phyloP scores from a whole-genome alignment of 192 early-diverging fungal genomes.

The Coemansia sp. region DNA sequence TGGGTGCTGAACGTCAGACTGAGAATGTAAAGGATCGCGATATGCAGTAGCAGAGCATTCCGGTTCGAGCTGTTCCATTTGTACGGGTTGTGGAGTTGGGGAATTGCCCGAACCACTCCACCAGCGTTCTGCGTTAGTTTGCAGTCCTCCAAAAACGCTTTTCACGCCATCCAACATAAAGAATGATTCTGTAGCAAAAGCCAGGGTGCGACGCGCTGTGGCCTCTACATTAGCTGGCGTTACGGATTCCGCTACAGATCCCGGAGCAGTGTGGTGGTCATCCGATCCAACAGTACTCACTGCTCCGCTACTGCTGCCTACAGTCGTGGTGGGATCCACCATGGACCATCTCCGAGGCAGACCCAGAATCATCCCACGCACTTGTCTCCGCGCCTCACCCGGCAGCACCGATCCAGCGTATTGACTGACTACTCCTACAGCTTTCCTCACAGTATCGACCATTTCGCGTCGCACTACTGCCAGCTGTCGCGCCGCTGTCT shows the following conservation, averaged over 20 bases:
- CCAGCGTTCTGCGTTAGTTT: slow-evolving; percentile 46
- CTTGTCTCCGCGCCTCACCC: slow-evolving; percentile 72
- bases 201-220: slow-evolving; percentile 33
- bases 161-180: slow-evolving; percentile 42
- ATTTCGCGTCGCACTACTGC: slow-evolving; percentile 74
- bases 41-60: background rate
- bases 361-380: slow-evolving; percentile 79
- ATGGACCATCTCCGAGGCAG: slow-evolving; percentile 72
- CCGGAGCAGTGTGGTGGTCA: background rate
- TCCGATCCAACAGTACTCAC: no score
- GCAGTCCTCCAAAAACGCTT: slow-evolving; percentile 30
- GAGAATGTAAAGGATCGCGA: slow-evolving; percentile 2
- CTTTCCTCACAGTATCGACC: slow-evolving; percentile 77
- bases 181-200: slow-evolving; percentile 52
- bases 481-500: slow-evolving; percentile 46
- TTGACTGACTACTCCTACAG: slow-evolving; percentile 81
- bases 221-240: slow-evolving; percentile 35
- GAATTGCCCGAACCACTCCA: slow-evolving; percentile 10
- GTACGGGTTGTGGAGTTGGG: background rate
- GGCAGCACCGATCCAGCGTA: slow-evolving; percentile 85
- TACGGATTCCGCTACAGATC: background rate
- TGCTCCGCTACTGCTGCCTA: background rate
- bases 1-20: no score
- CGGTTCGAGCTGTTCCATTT: no score
- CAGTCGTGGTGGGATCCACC: slow-evolving; percentile 27